Base-by-base conservation (phyloP, 345 rosid species). In the Acer saccharum region DNA sequence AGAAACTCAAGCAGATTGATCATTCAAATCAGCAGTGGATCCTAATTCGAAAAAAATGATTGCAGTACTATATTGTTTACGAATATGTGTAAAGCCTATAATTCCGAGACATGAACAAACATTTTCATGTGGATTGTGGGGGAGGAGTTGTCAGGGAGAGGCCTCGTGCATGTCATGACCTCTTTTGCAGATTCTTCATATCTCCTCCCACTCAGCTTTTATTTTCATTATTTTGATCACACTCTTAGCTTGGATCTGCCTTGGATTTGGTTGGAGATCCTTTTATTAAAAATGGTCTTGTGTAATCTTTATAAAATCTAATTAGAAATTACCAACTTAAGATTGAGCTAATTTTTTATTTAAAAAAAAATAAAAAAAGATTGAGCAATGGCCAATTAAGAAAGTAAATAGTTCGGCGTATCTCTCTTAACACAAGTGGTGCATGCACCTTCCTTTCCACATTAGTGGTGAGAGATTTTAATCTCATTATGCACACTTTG, bases 81-180 rank as follows among this genome's bases (percentile, higher is more conserved):
- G 3, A 14, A 54, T 0, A 25, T 14, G 6, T 52, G 52, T 14
- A 52, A 52, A 70, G 23, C 14, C 58, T 6, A 39, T 7, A 11
- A 12, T 48, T 13, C 9, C 23, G 58, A 48, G 27, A 35, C 66
- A 3, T 27, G 20, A 48, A 20, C 12, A 55, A 75, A 55, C 76
- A 57, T 77, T 74, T 54, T 67, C 66, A 77, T 61, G 78, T 78
- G 81, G 76, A 66, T 54, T 72, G 35, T 75, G 74, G 54, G 71
- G 73, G 57, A 35, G 21, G 10, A 44, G 13, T 62, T 63, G 32
- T 66, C 58, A 32, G 76, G 60, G 55, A 69, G n/a, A 54, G 58
- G 58, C 18, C 58, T 43, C 11, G 39, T 35, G 9, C 55, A 50
- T 50, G 18, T 50, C 46, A 52, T 35, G 78, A 74, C 79, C 80